A percentile compares a stretch with the other conserved stretches of the same genome.
phyloP scores from a whole-genome alignment of 345 rosid genomes.

The Lepidium aucheri region DNA sequence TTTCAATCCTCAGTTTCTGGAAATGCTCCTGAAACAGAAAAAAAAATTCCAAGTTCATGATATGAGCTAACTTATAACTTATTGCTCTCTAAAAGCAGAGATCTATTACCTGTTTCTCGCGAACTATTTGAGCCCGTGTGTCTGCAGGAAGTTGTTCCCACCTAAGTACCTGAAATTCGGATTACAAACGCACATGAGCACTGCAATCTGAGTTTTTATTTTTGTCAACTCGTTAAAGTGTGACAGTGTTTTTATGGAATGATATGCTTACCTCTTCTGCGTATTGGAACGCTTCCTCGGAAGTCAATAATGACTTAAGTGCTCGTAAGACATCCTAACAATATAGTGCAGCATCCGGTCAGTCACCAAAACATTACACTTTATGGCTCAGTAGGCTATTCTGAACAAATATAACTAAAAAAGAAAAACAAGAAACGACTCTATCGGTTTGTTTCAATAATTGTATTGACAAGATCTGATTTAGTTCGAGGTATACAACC shows the following conservation, averaged over 20 bases:
- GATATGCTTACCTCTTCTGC: slow-evolving; percentile 72
- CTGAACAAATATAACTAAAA: no score
- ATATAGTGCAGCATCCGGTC: slow-evolving; percentile 5
- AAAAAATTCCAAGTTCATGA: neutral
- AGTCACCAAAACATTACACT: slow-evolving; percentile 6
- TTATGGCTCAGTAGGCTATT: neutral
- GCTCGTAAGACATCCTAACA: slow-evolving; percentile 65
- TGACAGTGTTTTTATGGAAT: neutral
- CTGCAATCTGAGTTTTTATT: neutral
- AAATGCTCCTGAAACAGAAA: slow-evolving; percentile 67
- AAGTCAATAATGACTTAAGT: slow-evolving; percentile 52
- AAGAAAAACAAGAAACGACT: neutral
- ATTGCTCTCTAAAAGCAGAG: neutral
- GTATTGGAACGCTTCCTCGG: slow-evolving; percentile 66
- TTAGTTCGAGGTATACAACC: slow-evolving; percentile 34
- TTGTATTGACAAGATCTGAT: neutral
- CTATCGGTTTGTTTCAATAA: neutral
- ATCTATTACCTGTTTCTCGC: slow-evolving; percentile 73
- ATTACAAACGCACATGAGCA: neutral
- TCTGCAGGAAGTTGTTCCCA: slow-evolving; percentile 97
- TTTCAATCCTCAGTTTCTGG: slow-evolving; percentile 74
- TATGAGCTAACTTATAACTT: neutral
- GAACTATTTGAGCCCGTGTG: slow-evolving; percentile 66
- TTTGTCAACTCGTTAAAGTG: neutral
- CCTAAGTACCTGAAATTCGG: slow-evolving; percentile 46